Evolutionary conservation across 2,329 filamentous ascomycete genomes (phyloP).

Genomic region (Fusarium sp.): DNA sequence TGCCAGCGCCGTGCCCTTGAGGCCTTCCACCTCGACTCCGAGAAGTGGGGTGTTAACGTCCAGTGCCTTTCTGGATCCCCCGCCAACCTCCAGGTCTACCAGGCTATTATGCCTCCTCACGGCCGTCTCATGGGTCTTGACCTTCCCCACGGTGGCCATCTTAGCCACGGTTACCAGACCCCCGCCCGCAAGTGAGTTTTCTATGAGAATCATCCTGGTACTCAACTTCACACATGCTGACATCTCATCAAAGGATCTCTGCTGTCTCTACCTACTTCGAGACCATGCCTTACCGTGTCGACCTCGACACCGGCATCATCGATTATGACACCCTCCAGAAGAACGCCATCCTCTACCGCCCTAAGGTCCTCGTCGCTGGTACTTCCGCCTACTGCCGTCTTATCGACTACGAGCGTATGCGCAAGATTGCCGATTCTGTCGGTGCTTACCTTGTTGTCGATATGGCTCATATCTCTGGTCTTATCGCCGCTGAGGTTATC

Average conservation of each 20-base stretch:
- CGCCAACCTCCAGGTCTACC: slow-evolving; percentile 98
- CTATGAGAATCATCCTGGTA: not conserved
- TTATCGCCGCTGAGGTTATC: slow-evolving; percentile 93
- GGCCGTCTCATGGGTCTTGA: slow-evolving; percentile 97
- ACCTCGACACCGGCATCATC: slow-evolving; percentile 92
- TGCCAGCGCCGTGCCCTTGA: slow-evolving; percentile 95
- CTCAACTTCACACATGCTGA: slow-evolving; percentile 14
- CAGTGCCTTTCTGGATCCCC: slow-evolving; percentile 93
- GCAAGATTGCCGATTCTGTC: slow-evolving; percentile 92
- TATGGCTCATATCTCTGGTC: slow-evolving; percentile 98
- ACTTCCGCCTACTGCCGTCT: slow-evolving; percentile 98
- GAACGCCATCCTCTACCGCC: slow-evolving; percentile 90
- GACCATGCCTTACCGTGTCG: slow-evolving; percentile 95
- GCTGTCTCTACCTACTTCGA: slow-evolving; percentile 99
- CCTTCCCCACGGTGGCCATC: slow-evolving; percentile 92
- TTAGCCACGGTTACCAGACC: slow-evolving; percentile 98
- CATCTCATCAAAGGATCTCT: slow-evolving; percentile 74
- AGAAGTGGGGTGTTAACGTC: slow-evolving; percentile 99
- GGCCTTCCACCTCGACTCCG: slow-evolving; percentile 86
- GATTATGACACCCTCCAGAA: slow-evolving; percentile 95
- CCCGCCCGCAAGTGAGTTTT: slow-evolving; percentile 83
- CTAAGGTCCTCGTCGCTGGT: slow-evolving; percentile 95
- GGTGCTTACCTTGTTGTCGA: slow-evolving; percentile 96
- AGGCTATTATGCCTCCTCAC: slow-evolving; percentile 95
- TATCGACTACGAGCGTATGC: slow-evolving; percentile 97